Evolutionary conservation across 345 rosid genomes (phyloP).

Genomic region (Rubroshorea leprosula): DNA sequence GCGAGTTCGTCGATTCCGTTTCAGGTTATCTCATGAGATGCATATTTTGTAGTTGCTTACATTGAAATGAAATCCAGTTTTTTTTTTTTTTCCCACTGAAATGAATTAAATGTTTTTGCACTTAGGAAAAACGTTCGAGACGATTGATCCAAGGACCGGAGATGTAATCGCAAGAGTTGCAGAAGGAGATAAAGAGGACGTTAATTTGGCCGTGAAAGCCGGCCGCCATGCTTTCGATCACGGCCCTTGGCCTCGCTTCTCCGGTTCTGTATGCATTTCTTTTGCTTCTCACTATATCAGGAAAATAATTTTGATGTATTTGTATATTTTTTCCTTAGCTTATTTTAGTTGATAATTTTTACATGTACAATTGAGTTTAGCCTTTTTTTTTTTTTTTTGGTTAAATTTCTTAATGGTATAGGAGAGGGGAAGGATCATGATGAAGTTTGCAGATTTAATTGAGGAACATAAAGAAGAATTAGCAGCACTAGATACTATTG

Average conservation of each 20-base stretch:
- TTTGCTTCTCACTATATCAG: too few relatives aligned
- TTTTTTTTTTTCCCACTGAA: too few relatives aligned
- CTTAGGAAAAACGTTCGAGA: conserved; percentile 37
- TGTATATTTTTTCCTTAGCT: too few relatives aligned
- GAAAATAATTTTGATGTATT: too few relatives aligned
- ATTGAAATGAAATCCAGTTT: too few relatives aligned
- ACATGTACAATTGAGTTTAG: too few relatives aligned
- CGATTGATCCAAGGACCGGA: conserved; percentile 39
- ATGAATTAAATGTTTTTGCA: neutral
- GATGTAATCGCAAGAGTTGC: conserved; percentile 29
- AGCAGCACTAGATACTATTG: conserved; percentile 56
- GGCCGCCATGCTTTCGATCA: conserved; percentile 48
- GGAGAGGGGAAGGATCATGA: conserved; percentile 58
- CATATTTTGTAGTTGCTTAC: too few relatives aligned
- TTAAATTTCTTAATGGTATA: conserved; percentile 6
- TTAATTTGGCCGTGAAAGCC: conserved; percentile 41
- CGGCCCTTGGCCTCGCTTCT: conserved; percentile 53
- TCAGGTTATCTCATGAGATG: conserved; percentile 40
- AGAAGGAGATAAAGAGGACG: conserved; percentile 37
- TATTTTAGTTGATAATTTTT: too few relatives aligned
- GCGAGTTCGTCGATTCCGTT: conserved; percentile 49
- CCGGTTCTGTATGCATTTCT: conserved; percentile 35
- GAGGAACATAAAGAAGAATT: conserved; percentile 50
- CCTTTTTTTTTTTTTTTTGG: neutral
- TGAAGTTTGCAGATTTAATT: conserved; percentile 54